Conservation (phyloP, 176 grass and related monocot genomes). For the maize (Zea mays) region DNA sequence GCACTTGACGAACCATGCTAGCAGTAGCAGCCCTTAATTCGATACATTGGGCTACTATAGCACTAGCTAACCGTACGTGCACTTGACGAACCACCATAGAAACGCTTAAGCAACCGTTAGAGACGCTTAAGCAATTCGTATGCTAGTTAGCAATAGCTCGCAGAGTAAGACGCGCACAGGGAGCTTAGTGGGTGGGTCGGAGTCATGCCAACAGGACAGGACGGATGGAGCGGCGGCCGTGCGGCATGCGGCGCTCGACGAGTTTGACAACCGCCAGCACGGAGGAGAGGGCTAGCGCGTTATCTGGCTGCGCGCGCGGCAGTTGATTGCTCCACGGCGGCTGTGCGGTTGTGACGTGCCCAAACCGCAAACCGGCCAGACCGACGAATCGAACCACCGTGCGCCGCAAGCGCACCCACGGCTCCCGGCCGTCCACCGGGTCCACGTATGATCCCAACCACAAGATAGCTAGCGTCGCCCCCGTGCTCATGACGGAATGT, state of each 20-base stretch:
- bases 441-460: too few relatives aligned
- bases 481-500: background rate
- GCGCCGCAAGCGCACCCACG: background rate
- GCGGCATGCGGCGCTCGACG: background rate
- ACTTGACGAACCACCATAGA: background rate
- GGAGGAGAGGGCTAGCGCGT: too few relatives aligned
- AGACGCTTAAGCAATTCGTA: background rate
- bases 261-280: background rate
- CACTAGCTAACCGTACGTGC: background rate
- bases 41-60: too few relatives aligned
- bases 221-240: background rate
- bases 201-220: background rate
- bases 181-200: too few relatives aligned
- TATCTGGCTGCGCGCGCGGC: too few relatives aligned
- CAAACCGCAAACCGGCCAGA: background rate
- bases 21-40: too few relatives aligned
- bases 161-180: background rate
- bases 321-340: too few relatives aligned
- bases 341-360: background rate
- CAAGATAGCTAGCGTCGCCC: too few relatives aligned
- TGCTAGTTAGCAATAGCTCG: background rate
- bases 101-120: background rate
- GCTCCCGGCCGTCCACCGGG: too few relatives aligned
- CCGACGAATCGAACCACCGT: background rate
- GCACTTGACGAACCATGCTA: too few relatives aligned